Percentiles rank a stretch among this genome's conserved stretches.
These are phyloP conservation scores for Macrolepiota dolichaula DNA, from an alignment of 768 basidiomycete species.

Conservation along the genomic window DNA sequence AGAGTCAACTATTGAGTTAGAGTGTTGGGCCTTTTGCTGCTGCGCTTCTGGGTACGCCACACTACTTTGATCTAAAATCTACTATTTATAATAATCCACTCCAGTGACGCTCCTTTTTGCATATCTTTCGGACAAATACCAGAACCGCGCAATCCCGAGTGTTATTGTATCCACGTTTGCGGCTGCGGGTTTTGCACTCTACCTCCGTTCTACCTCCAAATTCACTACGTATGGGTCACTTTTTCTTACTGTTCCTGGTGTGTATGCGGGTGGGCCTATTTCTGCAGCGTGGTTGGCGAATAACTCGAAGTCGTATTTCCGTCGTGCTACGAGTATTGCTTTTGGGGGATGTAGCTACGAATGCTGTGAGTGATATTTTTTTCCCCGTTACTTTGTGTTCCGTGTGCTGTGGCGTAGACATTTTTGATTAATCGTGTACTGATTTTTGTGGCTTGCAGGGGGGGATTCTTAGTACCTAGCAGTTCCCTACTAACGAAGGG, in stretches of 20 bases:
- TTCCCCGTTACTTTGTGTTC: no score
- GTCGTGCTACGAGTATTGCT: slow-evolving; percentile 32
- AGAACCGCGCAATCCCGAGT: slow-evolving; percentile 23
- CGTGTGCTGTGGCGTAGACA: no score
- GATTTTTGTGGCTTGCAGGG: slow-evolving; percentile 20
- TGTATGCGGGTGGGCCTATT: slow-evolving; percentile 27
- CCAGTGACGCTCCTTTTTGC: slow-evolving; percentile 25
- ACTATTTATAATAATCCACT: background rate
- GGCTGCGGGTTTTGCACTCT: slow-evolving; percentile 28
- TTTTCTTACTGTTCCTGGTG: slow-evolving; percentile 31
- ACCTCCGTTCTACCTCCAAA: slow-evolving; percentile 24
- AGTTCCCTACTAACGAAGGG: slow-evolving; percentile 34
- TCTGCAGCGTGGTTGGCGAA: slow-evolving; percentile 33
- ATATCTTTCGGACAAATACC: slow-evolving; percentile 23
- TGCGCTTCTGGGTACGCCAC: slow-evolving; percentile 28
- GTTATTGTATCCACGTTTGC: slow-evolving; percentile 19
- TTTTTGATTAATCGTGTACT: no score
- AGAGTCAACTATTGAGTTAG: slow-evolving; percentile 32
- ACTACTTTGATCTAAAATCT: background rate
- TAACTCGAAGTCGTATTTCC: slow-evolving; percentile 34
- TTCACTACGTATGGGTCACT: slow-evolving; percentile 29
- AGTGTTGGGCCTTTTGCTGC: slow-evolving; percentile 36
- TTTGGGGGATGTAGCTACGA: slow-evolving; percentile 31
- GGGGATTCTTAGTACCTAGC: slow-evolving; percentile 38
- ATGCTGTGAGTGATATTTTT: slow-evolving; percentile 21